These are phyloP conservation scores for Medicago truncatula DNA, from an alignment of 306 rosid species.

Conservation along the genomic window DNA sequence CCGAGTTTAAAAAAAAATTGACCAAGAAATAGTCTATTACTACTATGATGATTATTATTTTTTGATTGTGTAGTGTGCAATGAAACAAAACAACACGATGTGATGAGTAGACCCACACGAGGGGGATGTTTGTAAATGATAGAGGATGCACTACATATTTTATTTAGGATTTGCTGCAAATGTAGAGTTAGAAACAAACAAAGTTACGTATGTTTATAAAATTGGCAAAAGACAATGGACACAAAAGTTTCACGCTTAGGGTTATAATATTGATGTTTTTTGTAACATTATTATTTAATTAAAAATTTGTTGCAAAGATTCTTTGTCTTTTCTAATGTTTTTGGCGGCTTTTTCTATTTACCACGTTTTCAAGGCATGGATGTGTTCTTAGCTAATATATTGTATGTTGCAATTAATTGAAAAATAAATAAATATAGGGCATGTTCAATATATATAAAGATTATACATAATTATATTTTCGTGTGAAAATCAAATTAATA, in stretches of 20 bases:
- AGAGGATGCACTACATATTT: constrained; percentile 41
- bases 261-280: constrained; percentile 11
- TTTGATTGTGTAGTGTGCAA: constrained; percentile 43
- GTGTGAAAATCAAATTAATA: no score
- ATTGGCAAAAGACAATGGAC: constrained; percentile 47
- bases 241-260: constrained; percentile 49
- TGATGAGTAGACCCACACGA: constrained; percentile 50
- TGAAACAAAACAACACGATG: constrained; percentile 41
- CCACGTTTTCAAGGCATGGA: neutral
- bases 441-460: no score
- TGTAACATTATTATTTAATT: constrained; percentile 4
- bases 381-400: neutral
- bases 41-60: constrained; percentile 2
- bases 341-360: neutral
- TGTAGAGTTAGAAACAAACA: constrained; percentile 68
- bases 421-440: no score
- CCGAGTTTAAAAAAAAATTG: no score
- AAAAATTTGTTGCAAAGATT: neutral
- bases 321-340: neutral
- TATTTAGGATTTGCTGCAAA: constrained; percentile 36
- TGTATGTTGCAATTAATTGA: no score
- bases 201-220: constrained; percentile 57
- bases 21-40: constrained; percentile 39
- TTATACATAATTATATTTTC: no score
- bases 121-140: constrained; percentile 40